Base-by-base conservation (phyloP, 1,139 yeast genomes). In the Magnusiomyces sp. region DNA sequence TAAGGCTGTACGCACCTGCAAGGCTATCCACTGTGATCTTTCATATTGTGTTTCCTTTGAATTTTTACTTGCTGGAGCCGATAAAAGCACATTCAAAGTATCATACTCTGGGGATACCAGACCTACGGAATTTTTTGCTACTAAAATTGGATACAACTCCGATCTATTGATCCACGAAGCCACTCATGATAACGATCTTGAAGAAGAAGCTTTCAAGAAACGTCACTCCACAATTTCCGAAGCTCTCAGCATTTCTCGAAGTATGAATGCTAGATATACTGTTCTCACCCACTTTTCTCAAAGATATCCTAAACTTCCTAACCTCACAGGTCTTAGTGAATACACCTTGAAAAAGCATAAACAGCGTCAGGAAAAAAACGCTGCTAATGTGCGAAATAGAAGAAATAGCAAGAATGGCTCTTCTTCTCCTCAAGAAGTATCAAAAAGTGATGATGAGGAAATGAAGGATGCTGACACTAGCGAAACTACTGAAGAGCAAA, bases 61-160 rank as follows among this genome's bases (percentile, higher is more conserved):
- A 0, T 81, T 83, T 55, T 36, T 45, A 2, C 34, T 55, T 13
- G 53, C 45, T 20, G 49, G 46, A n/a, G 55, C 50, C 16, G 45
- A 40, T 16, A 62, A 64, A 19, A 55, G 50, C 39, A 62, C 29
- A 57, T 87, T 89, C 69, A 83, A 78, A 57, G 72, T 90, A 1
- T 83, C 97, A 0, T 94, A 87, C 63, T 88, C 97, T 1, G 98
- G 98, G 9, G 99, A 92, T 62, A 88, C 97, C 0, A 77, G 97
- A 59, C 98, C 98, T 1, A 83, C 81, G 56, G 68, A 64, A 46
- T 73, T 73, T 57, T 85, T 83, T 55, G 73, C 80, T 0, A 62
- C 71, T 2, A 73, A 71, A 5, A 76, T 85, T 48, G 97, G 96
- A 0, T 55, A 64, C 32, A 67, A 71, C n/a, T 79, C 89, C 43